A percentile compares a stretch with the other conserved stretches of the same genome.
These are phyloP conservation scores for Saccharomycopsis sp. DNA, from an alignment of 805 yeast species.

Conservation along the genomic window DNA sequence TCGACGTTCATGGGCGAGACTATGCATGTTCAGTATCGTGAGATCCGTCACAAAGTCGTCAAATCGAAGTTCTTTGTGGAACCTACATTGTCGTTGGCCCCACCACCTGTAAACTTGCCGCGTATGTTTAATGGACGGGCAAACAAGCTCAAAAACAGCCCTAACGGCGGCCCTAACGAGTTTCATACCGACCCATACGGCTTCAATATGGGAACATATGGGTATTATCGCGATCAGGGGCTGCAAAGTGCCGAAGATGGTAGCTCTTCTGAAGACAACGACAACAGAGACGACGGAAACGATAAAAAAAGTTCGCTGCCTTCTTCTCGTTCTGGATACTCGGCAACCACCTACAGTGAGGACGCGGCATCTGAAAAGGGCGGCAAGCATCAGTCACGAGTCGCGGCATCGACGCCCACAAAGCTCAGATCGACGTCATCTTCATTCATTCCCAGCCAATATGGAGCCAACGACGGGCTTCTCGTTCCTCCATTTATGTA, in stretches of 20 bases:
- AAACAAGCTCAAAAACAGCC: background rate
- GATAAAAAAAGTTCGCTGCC: background rate
- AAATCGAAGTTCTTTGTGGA: constrained; percentile 24
- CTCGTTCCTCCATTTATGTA: background rate
- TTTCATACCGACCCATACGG: background rate
- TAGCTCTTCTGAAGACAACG: too few relatives aligned
- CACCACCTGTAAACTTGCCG: constrained; percentile 68
- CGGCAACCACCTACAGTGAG: background rate
- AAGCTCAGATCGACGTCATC: too few relatives aligned
- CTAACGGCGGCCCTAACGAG: background rate
- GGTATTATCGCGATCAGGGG: background rate
- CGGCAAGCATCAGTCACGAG: too few relatives aligned
- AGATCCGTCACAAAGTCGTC: constrained; percentile 36
- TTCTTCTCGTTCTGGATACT: background rate
- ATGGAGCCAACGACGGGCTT: background rate
- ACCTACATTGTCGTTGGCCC: constrained; percentile 54
- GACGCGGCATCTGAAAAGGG: background rate
- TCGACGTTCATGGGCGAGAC: constrained; percentile 65
- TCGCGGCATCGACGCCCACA: too few relatives aligned
- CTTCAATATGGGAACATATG: too few relatives aligned
- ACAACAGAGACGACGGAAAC: background rate
- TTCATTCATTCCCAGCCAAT: too few relatives aligned
- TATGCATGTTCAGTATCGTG: constrained; percentile 81
- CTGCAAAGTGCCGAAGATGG: background rate
- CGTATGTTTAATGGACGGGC: constrained; percentile 18